phyloP scores from a whole-genome alignment of 306 rosid species.

The Dicorynia guianensis region DNA sequence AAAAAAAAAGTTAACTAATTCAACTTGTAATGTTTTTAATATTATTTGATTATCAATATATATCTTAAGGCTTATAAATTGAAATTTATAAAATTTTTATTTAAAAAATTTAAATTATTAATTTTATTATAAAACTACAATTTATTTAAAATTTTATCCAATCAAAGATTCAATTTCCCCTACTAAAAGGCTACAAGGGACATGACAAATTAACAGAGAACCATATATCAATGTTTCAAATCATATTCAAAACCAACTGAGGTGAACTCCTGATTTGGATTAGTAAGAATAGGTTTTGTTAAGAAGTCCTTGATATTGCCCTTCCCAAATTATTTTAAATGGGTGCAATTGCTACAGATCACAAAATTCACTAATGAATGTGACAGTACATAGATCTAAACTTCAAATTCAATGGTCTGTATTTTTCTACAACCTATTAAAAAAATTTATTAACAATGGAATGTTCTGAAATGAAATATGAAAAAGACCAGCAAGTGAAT shows the following conservation, averaged over 20 bases:
- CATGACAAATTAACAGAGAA: not conserved
- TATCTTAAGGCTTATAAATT: too few species aligned
- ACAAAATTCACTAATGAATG: not conserved
- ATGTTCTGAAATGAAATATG: not conserved
- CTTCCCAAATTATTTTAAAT: slow-evolving; percentile 2
- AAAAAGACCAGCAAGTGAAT: not conserved
- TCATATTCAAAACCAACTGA: slow-evolving; percentile 1
- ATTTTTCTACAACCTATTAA: not conserved
- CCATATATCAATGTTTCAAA: not conserved
- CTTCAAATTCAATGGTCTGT: not conserved
- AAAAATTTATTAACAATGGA: not conserved
- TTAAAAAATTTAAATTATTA: too few species aligned
- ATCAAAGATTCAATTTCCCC: not conserved
- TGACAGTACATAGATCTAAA: not conserved
- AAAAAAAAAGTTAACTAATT: too few species aligned
- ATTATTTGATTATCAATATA: too few species aligned
- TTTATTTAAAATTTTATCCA: not conserved
- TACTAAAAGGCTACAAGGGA: not conserved
- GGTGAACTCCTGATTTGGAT: slow-evolving; percentile 7
- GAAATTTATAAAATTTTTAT: too few species aligned
- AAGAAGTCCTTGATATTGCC: not conserved
- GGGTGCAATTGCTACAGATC: not conserved
- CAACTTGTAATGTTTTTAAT: too few species aligned
- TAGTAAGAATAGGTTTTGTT: slow-evolving; percentile 10
- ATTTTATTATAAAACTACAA: too few species aligned